phyloP scores from a whole-genome alignment of 495 filamentous ascomycete genomes.

The Penicillium pulvis region DNA sequence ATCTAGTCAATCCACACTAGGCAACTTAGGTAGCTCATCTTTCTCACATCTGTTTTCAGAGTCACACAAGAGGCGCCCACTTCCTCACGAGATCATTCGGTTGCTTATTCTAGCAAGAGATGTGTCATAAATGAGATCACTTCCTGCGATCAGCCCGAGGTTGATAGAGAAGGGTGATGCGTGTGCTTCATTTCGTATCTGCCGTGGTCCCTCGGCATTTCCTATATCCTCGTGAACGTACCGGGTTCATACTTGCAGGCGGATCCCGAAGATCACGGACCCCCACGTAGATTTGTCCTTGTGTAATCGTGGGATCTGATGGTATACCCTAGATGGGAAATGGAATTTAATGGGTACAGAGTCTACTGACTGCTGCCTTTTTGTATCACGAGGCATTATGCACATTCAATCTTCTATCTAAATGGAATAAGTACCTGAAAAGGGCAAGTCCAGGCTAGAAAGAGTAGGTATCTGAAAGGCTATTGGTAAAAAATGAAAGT shows the following conservation, averaged over 20 bases:
- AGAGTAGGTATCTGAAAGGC: no score
- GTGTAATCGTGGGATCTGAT: slow-evolving; percentile 1
- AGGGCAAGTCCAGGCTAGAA: not conserved
- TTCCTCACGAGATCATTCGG: slow-evolving; percentile 7
- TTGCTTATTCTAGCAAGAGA: slow-evolving; percentile 3
- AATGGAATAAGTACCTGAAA: not conserved
- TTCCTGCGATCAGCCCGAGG: not conserved
- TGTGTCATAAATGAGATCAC: not conserved
- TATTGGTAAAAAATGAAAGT: no score
- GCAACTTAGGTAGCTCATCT: not conserved
- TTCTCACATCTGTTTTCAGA: not conserved
- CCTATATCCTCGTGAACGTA: slow-evolving; percentile 20
- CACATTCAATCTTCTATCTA: not conserved
- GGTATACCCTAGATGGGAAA: not conserved
- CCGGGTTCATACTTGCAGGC: not conserved
- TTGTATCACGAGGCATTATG: not conserved
- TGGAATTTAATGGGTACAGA: not conserved
- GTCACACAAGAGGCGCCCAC: not conserved
- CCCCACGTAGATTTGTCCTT: not conserved
- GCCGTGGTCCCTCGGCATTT: slow-evolving; percentile 25
- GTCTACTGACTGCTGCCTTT: not conserved
- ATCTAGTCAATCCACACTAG: not conserved
- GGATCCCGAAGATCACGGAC: not conserved
- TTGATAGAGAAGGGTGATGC: not conserved
- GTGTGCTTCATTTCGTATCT: slow-evolving; percentile 4